Base-by-base conservation (phyloP, 352 stramenopile genomes). In the Globisporangium viniferum region DNA sequence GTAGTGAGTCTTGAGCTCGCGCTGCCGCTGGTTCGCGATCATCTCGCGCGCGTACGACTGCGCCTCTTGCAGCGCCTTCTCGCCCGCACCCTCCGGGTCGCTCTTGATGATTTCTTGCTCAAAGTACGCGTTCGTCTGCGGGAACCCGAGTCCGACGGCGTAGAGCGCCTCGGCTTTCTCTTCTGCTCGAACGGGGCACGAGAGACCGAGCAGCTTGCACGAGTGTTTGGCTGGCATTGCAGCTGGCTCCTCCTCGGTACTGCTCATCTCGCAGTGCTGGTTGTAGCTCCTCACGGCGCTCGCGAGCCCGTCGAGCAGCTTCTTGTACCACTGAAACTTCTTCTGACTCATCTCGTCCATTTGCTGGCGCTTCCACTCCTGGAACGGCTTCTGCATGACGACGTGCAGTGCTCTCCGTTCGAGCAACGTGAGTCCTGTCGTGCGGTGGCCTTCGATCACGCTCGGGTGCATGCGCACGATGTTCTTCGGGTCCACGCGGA, bases 321-420 rank as follows among this genome's bases (percentile, higher is more conserved):
- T 96, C 41, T 73, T 83, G 62, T 85, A 95, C 90, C 90, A 97
- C 18, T 74, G 70, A 53, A 72, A 85, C 74, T 97, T 97, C 48
- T 86, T 78, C 49, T 90, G 78, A 2, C 82, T 87, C 79, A 94
- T 85, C 22, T 94, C 88, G 39, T 97, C 90, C 20, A 82, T 82
- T 70, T 92, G 79, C 63, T 92, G 85, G 27, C 84, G 86, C 41
- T 83, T 79, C 92, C 92, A 98, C 62, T 87, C 80, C 0, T 67
- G 74, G 10, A 75, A 81, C 1, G 87, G 74, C 22, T 51, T 56
- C 58, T 73, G 75, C 62, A 98, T 64, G 31, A 90, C 86, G 5
- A 75, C 75, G 66, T 98, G 92, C 9, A 98, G 73, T 48, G 89
- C 92, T 22, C 92, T 84, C n/a, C 92, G 81, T 65, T 98, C 92